Evolutionary conservation across 495 filamentous ascomycete genomes (phyloP), one percentile per base, ranked within the genome.

Genomic region (Xylaria curta): DNA sequence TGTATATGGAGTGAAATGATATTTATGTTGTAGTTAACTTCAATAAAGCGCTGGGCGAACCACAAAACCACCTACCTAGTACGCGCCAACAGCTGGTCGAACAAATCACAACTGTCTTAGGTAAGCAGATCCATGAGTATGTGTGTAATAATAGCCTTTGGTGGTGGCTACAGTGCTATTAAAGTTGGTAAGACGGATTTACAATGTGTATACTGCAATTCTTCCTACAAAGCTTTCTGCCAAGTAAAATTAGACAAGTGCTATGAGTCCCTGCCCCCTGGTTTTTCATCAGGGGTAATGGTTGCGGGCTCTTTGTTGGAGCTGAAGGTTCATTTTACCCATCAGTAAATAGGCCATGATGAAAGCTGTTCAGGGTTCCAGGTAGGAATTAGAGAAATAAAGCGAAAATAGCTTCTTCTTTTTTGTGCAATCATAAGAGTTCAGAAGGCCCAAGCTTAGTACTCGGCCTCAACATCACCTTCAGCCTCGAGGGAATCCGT

Each of bases 401-500:
- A 79, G 73, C 74, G 74, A 70, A 74, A 62, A 59, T 31, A 56
- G 71, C 66, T 70, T 65, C n/a, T 44, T 44, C 58, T 53, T 73
- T 46, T 53, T 70, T 69, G 69, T 74, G 76, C 75, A 68, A 73
- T 73, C 70, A 74, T 73, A 69, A 69, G 66, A 69, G 56, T 68
- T 68, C 62, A 58, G 38, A 53, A 66, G 53, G 26, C 64, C 71
- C 54, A 49, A 71, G 26, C 80, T 83, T 97, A 99, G 90, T 99
- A 99, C 89, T 99, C 96, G 73, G 93, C 93, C 87, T 98, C 95
- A 75, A 87, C 87, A 80, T 90, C 92, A 76, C 94, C 94, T 75
- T 96, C 96, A 71, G 89, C 93, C 84, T 95, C 94, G 73, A 96
- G 82, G 73, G 95, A 97, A 84, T 99, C 96, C 80, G 94, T 94